Percentiles rank a stretch among this genome's conserved stretches.
phyloP scores from a whole-genome alignment of 2,329 filamentous ascomycete species.

The Diaporthe destruens region DNA sequence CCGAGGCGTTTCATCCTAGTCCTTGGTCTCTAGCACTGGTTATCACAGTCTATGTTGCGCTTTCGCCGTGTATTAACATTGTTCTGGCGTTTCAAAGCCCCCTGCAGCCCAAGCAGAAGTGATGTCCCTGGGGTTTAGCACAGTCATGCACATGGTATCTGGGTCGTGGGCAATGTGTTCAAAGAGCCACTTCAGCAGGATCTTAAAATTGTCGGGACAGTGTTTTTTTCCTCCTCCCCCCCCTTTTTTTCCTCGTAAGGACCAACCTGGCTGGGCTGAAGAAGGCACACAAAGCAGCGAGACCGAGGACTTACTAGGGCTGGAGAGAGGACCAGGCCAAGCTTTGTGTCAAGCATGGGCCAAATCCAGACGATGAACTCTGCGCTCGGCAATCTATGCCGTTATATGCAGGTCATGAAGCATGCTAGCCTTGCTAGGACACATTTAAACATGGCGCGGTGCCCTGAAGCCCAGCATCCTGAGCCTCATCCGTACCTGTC shows the following conservation, averaged over 20 bases:
- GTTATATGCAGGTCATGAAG: slow-evolving; percentile 1
- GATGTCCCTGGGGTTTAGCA: not conserved
- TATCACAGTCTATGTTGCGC: not conserved
- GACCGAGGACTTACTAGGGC: not conserved
- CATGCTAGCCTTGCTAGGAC: slow-evolving; percentile 3
- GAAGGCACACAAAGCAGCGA: not conserved
- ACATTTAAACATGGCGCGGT: not conserved
- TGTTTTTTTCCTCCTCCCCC: no score
- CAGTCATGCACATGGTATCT: no score
- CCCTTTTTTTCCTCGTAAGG: not conserved
- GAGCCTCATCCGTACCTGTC: not conserved
- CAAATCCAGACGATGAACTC: slow-evolving; percentile 12
- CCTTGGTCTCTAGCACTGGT: not conserved
- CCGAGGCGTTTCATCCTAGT: slow-evolving; percentile 2
- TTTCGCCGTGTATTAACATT: not conserved
- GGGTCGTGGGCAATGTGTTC: not conserved
- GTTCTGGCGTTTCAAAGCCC: not conserved
- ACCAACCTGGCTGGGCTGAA: not conserved
- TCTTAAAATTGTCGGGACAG: not conserved
- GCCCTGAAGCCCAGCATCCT: not conserved
- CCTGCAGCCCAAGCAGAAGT: no score
- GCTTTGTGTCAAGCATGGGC: slow-evolving; percentile 19
- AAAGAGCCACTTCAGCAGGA: not conserved
- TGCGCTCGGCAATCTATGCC: slow-evolving; percentile 15
- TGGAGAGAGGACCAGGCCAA: not conserved